phyloP scores from a whole-genome alignment of 495 filamentous ascomycete species.

The Hypoxylon fuscum region DNA sequence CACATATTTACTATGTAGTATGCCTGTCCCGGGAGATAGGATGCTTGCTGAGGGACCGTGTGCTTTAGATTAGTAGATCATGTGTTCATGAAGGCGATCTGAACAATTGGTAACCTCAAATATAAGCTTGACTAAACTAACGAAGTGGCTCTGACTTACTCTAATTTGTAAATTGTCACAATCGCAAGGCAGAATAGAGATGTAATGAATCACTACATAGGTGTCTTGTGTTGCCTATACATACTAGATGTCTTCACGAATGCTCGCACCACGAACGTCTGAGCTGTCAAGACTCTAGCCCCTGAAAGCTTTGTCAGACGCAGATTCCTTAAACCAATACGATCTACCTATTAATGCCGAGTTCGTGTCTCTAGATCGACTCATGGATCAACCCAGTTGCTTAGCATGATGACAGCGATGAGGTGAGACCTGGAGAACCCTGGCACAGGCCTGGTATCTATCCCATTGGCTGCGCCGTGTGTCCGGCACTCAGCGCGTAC shows the following conservation, averaged over 20 bases:
- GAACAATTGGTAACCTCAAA: background rate
- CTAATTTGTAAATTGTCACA: background rate
- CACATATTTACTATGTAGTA: background rate
- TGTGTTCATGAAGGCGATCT: background rate
- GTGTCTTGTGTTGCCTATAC: too few relatives aligned
- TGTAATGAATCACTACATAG: too few relatives aligned
- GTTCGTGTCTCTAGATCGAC: conserved; percentile 19
- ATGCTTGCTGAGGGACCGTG: background rate
- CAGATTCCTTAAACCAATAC: background rate
- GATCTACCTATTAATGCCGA: conserved; percentile 15
- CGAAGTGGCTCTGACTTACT: background rate
- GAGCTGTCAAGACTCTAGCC: too few relatives aligned
- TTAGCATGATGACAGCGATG: conserved; percentile 16
- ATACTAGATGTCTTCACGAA: too few relatives aligned
- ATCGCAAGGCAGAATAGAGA: background rate
- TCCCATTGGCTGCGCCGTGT: conserved; percentile 4
- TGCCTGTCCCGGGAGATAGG: background rate
- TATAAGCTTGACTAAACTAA: background rate
- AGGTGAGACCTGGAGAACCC: conserved; percentile 15
- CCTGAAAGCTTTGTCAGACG: conserved; percentile 7
- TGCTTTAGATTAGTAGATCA: background rate
- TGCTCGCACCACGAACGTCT: too few relatives aligned
- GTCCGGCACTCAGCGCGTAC: background rate
- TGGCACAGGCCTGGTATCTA: conserved; percentile 13
- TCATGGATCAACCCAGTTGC: conserved; percentile 21